These are phyloP conservation scores for Rubia yunnanensis DNA, from an alignment of 257 asterid genomes.

Conservation along the genomic window DNA sequence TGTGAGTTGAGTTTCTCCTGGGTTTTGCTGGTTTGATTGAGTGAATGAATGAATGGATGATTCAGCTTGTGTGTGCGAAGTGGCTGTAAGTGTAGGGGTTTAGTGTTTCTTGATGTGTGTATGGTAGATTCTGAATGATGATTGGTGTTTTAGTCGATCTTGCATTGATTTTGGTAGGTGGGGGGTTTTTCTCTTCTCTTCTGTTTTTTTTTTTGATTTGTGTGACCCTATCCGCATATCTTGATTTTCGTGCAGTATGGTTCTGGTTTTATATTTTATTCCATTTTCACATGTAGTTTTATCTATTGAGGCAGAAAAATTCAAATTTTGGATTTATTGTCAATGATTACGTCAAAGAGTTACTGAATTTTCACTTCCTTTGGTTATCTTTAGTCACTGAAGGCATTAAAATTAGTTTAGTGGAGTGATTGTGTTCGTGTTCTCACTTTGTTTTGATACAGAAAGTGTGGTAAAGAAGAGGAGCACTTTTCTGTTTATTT, in stretches of 20 bases:
- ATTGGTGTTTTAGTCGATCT: slow-evolving; percentile 25
- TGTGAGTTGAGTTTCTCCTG: slow-evolving; percentile 19
- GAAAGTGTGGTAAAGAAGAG: slow-evolving; percentile 6
- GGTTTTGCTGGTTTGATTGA: slow-evolving; percentile 24
- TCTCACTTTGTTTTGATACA: background rate
- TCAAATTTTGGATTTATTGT: slow-evolving; percentile 1
- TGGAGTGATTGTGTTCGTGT: background rate
- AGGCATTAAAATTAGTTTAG: background rate
- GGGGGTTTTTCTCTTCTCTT: slow-evolving; percentile 1
- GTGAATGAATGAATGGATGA: slow-evolving; percentile 3
- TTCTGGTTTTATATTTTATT: background rate
- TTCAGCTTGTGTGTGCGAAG: slow-evolving; percentile 12
- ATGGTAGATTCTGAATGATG: slow-evolving; percentile 16
- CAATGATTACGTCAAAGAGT: too few relatives aligned
- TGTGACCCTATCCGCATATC: background rate
- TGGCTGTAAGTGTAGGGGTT: slow-evolving; percentile 9
- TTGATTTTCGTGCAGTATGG: background rate
- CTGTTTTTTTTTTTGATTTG: background rate
- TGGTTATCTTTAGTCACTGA: background rate
- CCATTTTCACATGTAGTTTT: background rate
- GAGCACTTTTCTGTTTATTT: background rate
- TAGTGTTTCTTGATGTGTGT: slow-evolving; percentile 16
- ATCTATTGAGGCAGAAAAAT: background rate
- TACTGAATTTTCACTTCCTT: background rate
- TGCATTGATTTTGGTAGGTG: slow-evolving; percentile 8